phyloP scores from a whole-genome alignment of 129 eudicot species.

The Heracleum sosnowskyi region DNA sequence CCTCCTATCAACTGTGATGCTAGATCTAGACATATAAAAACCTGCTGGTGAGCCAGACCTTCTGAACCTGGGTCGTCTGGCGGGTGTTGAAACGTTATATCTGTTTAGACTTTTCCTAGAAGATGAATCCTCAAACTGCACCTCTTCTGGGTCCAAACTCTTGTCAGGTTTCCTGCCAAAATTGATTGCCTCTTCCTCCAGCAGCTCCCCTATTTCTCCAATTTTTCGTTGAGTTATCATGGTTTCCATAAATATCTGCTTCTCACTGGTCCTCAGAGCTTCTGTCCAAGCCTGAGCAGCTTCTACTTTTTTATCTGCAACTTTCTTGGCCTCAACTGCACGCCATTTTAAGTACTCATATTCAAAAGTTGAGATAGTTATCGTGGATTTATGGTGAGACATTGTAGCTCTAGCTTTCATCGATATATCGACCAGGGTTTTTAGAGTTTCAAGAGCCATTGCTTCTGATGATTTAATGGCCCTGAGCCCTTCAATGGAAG shows the following conservation, averaged over 20 bases:
- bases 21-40: conserved; percentile 23
- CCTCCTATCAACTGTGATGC: conserved; percentile 30
- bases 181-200: conserved; percentile 11
- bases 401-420: conserved; percentile 39
- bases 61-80: conserved; percentile 32
- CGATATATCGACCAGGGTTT: conserved; percentile 28
- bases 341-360: conserved; percentile 54
- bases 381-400: conserved; percentile 33
- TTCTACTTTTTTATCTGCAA: conserved; percentile 70
- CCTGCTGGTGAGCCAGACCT: conserved; percentile 33
- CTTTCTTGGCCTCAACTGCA: conserved; percentile 49
- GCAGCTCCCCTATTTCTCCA: neutral
- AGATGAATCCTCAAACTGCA: conserved; percentile 12
- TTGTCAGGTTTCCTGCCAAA: conserved; percentile 10
- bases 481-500: conserved; percentile 44
- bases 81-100: conserved; percentile 23
- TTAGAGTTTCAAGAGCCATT: conserved; percentile 39
- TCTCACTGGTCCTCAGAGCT: conserved; percentile 66
- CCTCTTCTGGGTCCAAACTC: conserved; percentile 14
- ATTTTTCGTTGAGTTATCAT: conserved; percentile 26
- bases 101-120: conserved; percentile 26
- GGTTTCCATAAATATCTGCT: conserved; percentile 42
- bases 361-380: conserved; percentile 55
- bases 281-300: conserved; percentile 85
- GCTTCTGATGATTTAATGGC: conserved; percentile 53